These are phyloP conservation scores for Fraxinus latifolia DNA, from an alignment of 305 asterid genomes.

Conservation along the genomic window DNA sequence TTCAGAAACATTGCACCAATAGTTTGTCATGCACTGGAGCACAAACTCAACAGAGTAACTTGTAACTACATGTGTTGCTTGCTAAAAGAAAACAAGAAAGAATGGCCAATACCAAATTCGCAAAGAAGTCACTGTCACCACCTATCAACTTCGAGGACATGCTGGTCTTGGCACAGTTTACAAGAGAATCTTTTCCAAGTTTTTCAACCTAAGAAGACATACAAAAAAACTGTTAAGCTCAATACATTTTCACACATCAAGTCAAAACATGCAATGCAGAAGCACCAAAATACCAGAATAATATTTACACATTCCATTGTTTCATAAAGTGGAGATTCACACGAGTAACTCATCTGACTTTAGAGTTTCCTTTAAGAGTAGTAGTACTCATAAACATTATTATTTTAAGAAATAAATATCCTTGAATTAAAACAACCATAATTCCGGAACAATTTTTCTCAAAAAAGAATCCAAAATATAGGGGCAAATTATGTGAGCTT, in stretches of 20 bases:
- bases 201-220: constrained; percentile 63
- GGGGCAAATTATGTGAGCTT: not conserved
- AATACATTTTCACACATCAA: constrained; percentile 2
- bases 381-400: not conserved
- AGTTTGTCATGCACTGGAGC: not conserved
- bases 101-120: constrained; percentile 54
- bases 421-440: not conserved
- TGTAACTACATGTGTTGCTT: not conserved
- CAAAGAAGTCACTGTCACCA: constrained; percentile 80
- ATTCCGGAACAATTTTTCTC: not conserved
- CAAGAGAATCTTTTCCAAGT: constrained; percentile 82
- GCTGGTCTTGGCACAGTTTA: constrained; percentile 96
- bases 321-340: not conserved
- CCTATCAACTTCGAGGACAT: constrained; percentile 95
- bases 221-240: constrained; percentile 6
- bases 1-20: not conserved
- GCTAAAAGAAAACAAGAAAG: not conserved
- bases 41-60: not conserved
- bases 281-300: not conserved
- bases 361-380: not conserved
- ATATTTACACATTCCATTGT: not conserved
- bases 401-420: not conserved
- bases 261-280: not conserved
- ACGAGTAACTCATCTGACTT: not conserved
- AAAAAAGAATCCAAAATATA: not conserved